Conservation (phyloP, 345 rosid species). For the Clausena lansium region DNA sequence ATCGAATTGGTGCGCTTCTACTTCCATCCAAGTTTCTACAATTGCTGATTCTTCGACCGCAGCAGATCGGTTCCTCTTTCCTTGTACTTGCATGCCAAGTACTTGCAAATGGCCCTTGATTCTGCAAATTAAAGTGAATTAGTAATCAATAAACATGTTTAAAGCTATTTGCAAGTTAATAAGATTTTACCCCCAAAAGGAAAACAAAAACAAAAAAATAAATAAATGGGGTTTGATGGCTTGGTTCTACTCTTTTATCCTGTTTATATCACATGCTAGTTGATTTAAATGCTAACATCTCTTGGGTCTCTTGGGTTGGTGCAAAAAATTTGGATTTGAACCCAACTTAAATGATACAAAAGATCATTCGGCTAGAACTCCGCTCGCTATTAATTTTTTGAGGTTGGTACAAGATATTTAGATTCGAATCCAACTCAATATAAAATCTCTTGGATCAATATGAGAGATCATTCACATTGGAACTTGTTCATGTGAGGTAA, state of each 20-base stretch:
- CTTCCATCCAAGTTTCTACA: constrained; percentile 45
- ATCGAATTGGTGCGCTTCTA: constrained; percentile 44
- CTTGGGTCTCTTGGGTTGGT: constrained; percentile 7
- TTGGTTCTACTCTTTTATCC: neutral
- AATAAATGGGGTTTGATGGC: neutral
- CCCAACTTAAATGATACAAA: too few species aligned
- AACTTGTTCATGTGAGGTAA: too few species aligned
- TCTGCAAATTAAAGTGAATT: constrained; percentile 16
- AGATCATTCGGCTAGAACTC: too few species aligned
- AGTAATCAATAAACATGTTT: neutral
- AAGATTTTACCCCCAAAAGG: too few species aligned
- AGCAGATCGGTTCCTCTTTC: constrained; percentile 31
- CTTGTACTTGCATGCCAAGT: constrained; percentile 34
- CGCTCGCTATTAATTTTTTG: too few species aligned
- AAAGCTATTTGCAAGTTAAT: neutral
- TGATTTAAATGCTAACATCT: too few species aligned
- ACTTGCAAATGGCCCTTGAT: constrained; percentile 44
- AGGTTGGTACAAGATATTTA: too few species aligned
- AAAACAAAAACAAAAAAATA: too few species aligned
- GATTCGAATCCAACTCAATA: too few species aligned
- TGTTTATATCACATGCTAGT: too few species aligned
- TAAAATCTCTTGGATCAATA: too few species aligned
- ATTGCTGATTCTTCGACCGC: constrained; percentile 15
- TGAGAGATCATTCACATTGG: rapidly evolving
- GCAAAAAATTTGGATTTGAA: too few species aligned